A percentile compares a stretch with the other conserved stretches of the same genome.
Evolutionary conservation across 2,329 filamentous ascomycete species (phyloP).

Genomic region (Penicillium crustosum): DNA sequence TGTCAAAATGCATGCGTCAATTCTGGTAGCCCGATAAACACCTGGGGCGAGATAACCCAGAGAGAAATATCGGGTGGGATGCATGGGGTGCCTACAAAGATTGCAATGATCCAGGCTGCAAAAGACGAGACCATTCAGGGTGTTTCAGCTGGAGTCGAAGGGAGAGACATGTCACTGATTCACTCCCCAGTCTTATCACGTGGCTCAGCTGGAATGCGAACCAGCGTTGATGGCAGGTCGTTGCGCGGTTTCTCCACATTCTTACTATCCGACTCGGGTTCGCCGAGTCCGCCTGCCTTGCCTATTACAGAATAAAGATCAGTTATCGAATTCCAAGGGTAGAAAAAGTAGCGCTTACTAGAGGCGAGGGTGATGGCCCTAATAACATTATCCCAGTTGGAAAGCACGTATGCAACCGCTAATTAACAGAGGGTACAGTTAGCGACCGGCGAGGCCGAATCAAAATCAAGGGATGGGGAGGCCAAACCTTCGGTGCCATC

Average conservation of each 20-base stretch:
- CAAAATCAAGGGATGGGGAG: constrained; percentile 2
- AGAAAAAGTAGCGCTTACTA: constrained; percentile 45
- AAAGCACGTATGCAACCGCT: constrained; percentile 66
- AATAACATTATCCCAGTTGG: constrained; percentile 66
- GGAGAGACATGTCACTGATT: constrained; percentile 5
- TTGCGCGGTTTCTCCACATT: constrained; percentile 65
- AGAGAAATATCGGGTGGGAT: not conserved
- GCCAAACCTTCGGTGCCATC: constrained; percentile 60
- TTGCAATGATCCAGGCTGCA: not conserved
- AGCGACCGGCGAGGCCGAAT: constrained; percentile 4
- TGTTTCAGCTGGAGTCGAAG: not conserved
- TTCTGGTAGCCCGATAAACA: not conserved
- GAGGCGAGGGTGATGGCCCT: constrained; percentile 65
- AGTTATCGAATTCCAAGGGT: not conserved
- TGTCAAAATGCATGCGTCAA: not conserved
- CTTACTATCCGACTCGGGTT: constrained; percentile 13
- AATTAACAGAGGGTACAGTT: constrained; percentile 8
- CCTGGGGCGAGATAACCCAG: not conserved
- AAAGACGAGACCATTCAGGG: not conserved
- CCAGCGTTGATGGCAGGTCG: constrained; percentile 54
- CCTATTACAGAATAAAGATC: constrained; percentile 18
- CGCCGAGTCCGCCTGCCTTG: constrained; percentile 28
- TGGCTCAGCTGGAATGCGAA: constrained; percentile 43
- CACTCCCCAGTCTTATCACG: constrained; percentile 24
- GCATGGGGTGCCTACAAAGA: not conserved